These are phyloP conservation scores for Conoideocrella luteorostrata DNA, from an alignment of 2,329 filamentous ascomycete species.

Conservation along the genomic window DNA sequence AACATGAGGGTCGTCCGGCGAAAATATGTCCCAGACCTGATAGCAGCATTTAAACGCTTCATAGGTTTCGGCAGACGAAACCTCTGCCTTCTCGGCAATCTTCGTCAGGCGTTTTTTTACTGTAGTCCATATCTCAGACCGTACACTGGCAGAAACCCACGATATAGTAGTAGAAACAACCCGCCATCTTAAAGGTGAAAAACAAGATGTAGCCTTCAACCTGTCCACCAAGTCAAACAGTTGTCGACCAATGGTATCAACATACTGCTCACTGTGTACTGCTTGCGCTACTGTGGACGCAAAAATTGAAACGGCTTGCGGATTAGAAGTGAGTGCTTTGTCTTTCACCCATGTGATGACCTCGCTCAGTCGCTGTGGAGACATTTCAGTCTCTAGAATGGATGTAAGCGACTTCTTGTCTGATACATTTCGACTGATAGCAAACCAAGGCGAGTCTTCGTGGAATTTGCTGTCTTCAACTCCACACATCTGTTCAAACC, in stretches of 20 bases:
- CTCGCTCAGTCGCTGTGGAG: conserved; percentile 35
- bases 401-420: conserved; percentile 14
- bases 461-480: conserved; percentile 23
- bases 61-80: conserved; percentile 29
- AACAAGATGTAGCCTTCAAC: conserved; percentile 21
- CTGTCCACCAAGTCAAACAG: conserved; percentile 30
- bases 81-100: conserved; percentile 24
- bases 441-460: conserved; percentile 27
- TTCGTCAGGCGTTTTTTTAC: conserved; percentile 27
- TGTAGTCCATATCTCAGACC: conserved; percentile 25
- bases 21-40: conserved; percentile 31
- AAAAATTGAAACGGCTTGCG: conserved; percentile 33
- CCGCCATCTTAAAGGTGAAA: conserved; percentile 34
- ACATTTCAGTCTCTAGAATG: conserved; percentile 37
- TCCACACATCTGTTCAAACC: conserved; percentile 36
- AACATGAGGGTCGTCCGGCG: conserved; percentile 26
- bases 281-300: conserved; percentile 36
- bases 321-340: conserved; percentile 24
- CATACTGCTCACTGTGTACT: conserved; percentile 33
- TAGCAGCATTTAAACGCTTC: conserved; percentile 36
- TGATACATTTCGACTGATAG: conserved; percentile 15
- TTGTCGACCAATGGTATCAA: conserved; percentile 33
- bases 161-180: conserved; percentile 29
- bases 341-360: conserved; percentile 36
- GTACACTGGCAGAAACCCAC: conserved; percentile 26